Evolutionary conservation across 148 eudicot genomes (phyloP), one percentile per base, ranked within the genome.

Genomic region (Hydrangea macrophylla): DNA sequence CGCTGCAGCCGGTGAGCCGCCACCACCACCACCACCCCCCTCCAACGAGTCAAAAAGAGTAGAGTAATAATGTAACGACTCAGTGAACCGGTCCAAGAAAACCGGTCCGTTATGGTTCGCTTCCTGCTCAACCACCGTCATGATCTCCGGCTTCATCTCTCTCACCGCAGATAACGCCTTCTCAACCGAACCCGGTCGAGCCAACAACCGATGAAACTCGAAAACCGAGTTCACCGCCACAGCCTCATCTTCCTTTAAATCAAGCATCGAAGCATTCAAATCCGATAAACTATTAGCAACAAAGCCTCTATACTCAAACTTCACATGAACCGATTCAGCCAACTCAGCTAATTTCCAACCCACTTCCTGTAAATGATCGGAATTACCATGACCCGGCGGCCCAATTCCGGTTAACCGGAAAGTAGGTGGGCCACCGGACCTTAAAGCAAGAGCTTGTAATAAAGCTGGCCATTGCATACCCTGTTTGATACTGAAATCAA

Each of bases 391-490:
- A 0, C 80, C 73, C 0, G 92, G 88, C 0, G 92, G 92, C 1
- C 90, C 96, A 18, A 90, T 83, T 2, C 86, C 96, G 10, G 92
- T 85, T 22, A 90, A 70, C 1, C 92, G 62, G 44, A 90, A 85
- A 11, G 75, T 58, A 0, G 96, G 96, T 0, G 92, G 86, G 0
- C 92, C 92, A 5, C 88, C 96, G 0, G 82, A 82, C 7, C 86
- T 54, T 1, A 87, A 67, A 0, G 96, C 92, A 0, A 87, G 64
- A 1, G 92, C 92, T 23, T 90, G 96, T 70, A 88, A 67, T 56
- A 90, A 60, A 23, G 89, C 84, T 9, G 96, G 96, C 96, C 96
- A 90, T 9, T 90, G 96, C 90, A 82, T 82, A 6, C 96, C 96
- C 65, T 88, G 87, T 5, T 85, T 90, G 80, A 90, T 80, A 8